Conservation (phyloP, 2,329 filamentous ascomycete genomes). For the Coleophoma cylindrospora region DNA sequence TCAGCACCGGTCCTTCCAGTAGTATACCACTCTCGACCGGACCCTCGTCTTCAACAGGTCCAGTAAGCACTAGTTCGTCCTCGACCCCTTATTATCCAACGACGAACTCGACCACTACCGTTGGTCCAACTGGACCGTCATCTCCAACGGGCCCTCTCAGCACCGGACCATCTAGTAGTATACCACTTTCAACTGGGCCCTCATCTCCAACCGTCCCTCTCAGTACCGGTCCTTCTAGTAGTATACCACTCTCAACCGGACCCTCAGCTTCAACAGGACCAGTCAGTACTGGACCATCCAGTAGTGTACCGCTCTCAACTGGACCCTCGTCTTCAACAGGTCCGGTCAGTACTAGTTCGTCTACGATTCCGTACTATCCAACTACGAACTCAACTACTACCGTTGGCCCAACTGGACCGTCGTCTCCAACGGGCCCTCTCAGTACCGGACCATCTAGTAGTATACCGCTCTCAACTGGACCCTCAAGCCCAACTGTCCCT, state of each 20-base stretch:
- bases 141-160: no score
- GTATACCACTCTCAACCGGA: not conserved
- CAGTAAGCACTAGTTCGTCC: not conserved
- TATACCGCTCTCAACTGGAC: not conserved
- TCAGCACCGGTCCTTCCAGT: not conserved
- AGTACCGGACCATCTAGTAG: not conserved
- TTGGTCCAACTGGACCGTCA: not conserved
- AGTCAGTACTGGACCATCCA: slow-evolving; percentile 1
- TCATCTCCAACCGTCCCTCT: not conserved
- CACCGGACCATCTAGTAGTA: not conserved
- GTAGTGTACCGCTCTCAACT: not conserved
- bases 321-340: not conserved
- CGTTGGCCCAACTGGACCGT: not conserved
- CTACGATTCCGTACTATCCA: not conserved
- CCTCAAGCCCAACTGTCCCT: not conserved
- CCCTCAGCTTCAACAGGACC: not conserved
- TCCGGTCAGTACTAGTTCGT: not conserved
- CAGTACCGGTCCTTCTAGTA: slow-evolving; percentile 4
- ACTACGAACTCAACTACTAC: slow-evolving; percentile 1
- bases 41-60: not conserved
- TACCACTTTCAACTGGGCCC: not conserved
- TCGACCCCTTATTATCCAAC: slow-evolving; percentile 4
- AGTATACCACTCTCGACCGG: not conserved
- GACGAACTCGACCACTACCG: not conserved
- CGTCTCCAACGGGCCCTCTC: not conserved